Conservation (phyloP, 225 moss, liverwort and hornwort genomes). For the Pleurozium schreberi region DNA sequence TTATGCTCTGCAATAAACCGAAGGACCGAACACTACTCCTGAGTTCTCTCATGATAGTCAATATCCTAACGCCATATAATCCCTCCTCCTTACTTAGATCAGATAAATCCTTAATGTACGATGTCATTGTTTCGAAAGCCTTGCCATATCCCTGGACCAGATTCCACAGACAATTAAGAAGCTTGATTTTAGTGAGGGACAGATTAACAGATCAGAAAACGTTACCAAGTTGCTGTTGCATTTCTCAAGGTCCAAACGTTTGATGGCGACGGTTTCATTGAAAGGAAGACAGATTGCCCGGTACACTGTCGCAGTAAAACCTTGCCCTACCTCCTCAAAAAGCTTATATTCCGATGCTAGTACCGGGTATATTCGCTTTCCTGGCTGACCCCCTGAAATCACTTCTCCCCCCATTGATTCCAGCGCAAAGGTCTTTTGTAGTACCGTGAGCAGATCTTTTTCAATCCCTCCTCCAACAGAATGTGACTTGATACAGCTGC, state of each 20-base stretch:
- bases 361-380: constrained; percentile 30
- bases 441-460: background rate
- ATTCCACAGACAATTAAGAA: background rate
- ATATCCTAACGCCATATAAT: background rate
- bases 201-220: constrained; percentile 2
- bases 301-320: constrained; percentile 83
- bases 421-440: background rate
- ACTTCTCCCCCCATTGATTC: constrained; percentile 14
- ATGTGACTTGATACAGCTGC: background rate
- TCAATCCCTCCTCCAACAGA: background rate
- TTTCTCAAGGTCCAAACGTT: constrained; percentile 85
- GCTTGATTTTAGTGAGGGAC: background rate
- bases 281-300: constrained; percentile 56
- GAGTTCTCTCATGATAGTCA: background rate
- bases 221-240: constrained; percentile 77
- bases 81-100: background rate
- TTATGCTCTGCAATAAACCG: background rate
- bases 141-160: background rate
- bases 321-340: constrained; percentile 88
- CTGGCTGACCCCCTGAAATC: background rate
- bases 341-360: constrained; percentile 55
- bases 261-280: constrained; percentile 79
- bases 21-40: background rate
- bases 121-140: background rate
- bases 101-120: background rate